Conservation (phyloP, 1,284 basidiomycete genomes). For the Kalmanozyma brasiliensis region DNA sequence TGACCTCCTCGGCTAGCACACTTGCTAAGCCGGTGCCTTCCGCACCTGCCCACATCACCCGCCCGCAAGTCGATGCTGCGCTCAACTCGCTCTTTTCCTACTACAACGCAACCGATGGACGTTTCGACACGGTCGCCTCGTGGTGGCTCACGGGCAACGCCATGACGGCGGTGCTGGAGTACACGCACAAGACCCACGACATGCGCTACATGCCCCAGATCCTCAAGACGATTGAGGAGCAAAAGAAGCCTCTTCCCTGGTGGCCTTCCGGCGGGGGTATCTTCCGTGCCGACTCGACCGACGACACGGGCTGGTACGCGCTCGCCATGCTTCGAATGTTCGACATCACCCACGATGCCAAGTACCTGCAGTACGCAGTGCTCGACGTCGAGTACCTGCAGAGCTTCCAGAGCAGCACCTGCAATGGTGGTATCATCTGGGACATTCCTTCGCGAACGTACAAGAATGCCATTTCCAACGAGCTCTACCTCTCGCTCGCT, state of each 20-base stretch:
- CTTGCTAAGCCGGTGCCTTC: constrained; percentile 11
- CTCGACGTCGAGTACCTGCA: constrained; percentile 16
- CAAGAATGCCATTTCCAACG: constrained; percentile 26
- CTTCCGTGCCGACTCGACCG: constrained; percentile 23
- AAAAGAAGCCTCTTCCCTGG: constrained; percentile 24
- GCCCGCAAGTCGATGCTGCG: constrained; percentile 11
- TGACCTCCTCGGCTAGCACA: not conserved
- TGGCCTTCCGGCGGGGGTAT: constrained; percentile 18
- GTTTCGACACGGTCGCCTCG: constrained; percentile 17
- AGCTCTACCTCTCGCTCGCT: constrained; percentile 23
- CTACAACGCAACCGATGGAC: constrained; percentile 23
- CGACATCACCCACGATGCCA: constrained; percentile 14
- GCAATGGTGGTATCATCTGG: constrained; percentile 21
- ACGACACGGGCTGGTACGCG: constrained; percentile 28
- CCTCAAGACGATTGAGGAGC: constrained; percentile 17
- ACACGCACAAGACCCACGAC: constrained; percentile 6
- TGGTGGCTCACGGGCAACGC: constrained; percentile 26
- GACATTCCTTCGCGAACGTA: constrained; percentile 13
- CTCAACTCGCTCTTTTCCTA: constrained; percentile 12
- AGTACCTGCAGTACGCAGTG: constrained; percentile 18
- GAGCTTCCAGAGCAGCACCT: constrained; percentile 13
- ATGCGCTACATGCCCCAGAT: constrained; percentile 11
- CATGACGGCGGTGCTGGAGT: constrained; percentile 13
- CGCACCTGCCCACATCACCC: not conserved
- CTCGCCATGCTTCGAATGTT: constrained; percentile 22